Base-by-base conservation (phyloP, 2,329 filamentous ascomycete genomes). In the Calonectria montana region DNA sequence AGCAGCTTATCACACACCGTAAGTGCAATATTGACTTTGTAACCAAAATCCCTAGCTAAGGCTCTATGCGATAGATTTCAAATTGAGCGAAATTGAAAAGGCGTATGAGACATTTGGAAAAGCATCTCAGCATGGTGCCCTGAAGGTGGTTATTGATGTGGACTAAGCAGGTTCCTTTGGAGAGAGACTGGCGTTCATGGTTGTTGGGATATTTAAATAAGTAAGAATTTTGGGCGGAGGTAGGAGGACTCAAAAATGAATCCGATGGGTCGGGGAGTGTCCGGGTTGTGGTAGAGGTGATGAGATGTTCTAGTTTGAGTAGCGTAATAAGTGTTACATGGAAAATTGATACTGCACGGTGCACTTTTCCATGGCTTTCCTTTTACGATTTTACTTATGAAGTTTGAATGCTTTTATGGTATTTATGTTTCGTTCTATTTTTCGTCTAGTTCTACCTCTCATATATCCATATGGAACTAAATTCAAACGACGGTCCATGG, bases 1-100 rank as follows among this genome's bases (percentile, higher is more conserved):
- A 80, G 0, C 79, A 83, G 67, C 78, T 88, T 18, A 85, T 88
- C 47, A 88, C 86, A 1, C 86, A 89, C 73, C 78, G 83, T 86
- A 27, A 45, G 57, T 31, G 4, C 23, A 29, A 29, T 4, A 9
- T 16, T 3, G 7, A n/a, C 1, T 15, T 2, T 6, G 6, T n/a
- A n/a, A 12, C 13, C 2, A 0, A 3, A 8, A 45, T 15, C 5
- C 1, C 1, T 2, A 15, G 2, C 57, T 62, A 21, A 62, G 6
- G 2, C 2, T 16, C 8, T 16, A 0, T 23, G 2, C 7, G 7
- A 27, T 21, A 77, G 75, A 57, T 12, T 77, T 77, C 62, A 77
- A 77, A 25, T 25, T 77, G 4, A 62, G 67, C 3, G 75, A 77
- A 6, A 72, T 77, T 61, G 75, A 77, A 12, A 75, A 77, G 45